Base-by-base conservation (phyloP, 768 basidiomycete genomes). In the Tubosaeta brunneosetosa region DNA sequence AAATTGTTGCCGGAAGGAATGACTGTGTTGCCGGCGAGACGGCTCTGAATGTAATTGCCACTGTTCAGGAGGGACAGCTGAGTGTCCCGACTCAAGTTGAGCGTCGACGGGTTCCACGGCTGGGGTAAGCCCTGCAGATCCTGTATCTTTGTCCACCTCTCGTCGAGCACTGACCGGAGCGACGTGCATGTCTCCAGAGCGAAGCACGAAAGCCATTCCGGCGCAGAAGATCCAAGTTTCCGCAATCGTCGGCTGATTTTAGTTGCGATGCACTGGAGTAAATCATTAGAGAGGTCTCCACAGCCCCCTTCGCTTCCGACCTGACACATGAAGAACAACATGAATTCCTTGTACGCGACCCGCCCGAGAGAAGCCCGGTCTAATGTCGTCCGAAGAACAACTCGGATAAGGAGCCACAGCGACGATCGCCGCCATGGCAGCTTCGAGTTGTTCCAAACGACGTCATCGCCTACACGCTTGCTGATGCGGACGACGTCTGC, bases 341-440 rank as follows among this genome's bases (percentile, higher is more conserved):
- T 67, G 57, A 74, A 73, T 3, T 29, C 34, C 41, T 74, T 73
- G 59, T 74, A 73, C 4, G 55, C 41, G 14, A 31, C 42, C 14
- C 31, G 38, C 6, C 56, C 60, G 6, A 52, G n/a, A 29, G 19
- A 36, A 41, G 60, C 55, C 33, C 51, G 55, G 19, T 54, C 53
- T 19, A 72, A 57, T 0, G 72, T 66, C 0, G 70, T 74, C 57
- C 78, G 77, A 17, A 78, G 52, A 1, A 71, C 68, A 3, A 81
- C 75, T 9, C 78, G 74, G 26, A 78, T 60, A 16, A 78, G 59
- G 3, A 80, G 72, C 79, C 79, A 82, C 11, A 77, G 63, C 1
- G 77, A 64, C 2, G 77, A 77, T 17, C 80, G 68, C 32, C 81
- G 65, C 80, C 80, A 82, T 68, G 80, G 48, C 9, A 69, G 64